phyloP scores from a whole-genome alignment of 2,329 filamentous ascomycete species.

The Dactylellina leptospora region DNA sequence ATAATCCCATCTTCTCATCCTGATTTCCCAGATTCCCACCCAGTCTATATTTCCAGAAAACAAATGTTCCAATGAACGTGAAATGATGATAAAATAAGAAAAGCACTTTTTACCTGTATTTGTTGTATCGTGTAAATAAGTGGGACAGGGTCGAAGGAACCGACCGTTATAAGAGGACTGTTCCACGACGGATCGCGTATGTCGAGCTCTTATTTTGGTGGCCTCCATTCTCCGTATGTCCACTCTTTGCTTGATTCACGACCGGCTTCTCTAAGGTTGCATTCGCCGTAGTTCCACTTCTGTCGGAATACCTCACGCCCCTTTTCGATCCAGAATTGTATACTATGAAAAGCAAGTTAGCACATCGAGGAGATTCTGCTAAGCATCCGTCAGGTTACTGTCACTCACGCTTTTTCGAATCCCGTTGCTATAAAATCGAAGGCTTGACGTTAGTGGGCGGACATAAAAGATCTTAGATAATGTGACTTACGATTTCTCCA shows the following conservation, averaged over 20 bases:
- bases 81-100: not conserved
- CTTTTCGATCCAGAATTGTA: slow-evolving; percentile 56
- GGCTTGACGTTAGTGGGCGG: not conserved
- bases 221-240: slow-evolving; percentile 3
- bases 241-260: slow-evolving; percentile 16
- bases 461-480: not conserved
- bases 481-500: slow-evolving; percentile 62
- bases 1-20: not conserved
- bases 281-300: slow-evolving; percentile 57
- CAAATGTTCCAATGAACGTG: not conserved
- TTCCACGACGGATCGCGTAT: too few relatives aligned
- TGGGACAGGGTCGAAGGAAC: too few relatives aligned
- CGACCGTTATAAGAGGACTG: too few relatives aligned
- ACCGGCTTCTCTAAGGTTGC: slow-evolving; percentile 39
- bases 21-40: not conserved
- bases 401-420: slow-evolving; percentile 55
- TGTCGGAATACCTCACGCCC: slow-evolving; percentile 55
- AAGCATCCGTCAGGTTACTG: not conserved
- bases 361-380: not conserved
- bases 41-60: not conserved
- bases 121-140: too few relatives aligned
- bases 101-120: too few relatives aligned
- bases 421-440: slow-evolving; percentile 32
- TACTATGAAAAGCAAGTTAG: slow-evolving; percentile 19
- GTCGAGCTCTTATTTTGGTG: too few relatives aligned